Percentiles rank a stretch among this genome's conserved stretches.
phyloP scores from a whole-genome alignment of 495 filamentous ascomycete genomes.

The Podospora pseudoanserina region DNA sequence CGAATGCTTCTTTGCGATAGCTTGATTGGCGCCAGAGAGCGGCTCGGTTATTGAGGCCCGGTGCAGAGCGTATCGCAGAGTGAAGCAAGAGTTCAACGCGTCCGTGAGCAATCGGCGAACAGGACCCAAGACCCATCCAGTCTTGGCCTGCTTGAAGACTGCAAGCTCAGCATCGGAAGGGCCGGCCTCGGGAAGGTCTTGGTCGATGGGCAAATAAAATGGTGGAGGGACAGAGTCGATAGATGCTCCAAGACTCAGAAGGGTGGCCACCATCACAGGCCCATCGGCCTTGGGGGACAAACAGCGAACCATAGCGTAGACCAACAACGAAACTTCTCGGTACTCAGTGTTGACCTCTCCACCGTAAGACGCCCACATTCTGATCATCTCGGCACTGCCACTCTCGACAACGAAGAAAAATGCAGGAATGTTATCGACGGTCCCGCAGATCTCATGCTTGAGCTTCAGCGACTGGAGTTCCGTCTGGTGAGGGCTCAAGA shows the following conservation, averaged over 20 bases:
- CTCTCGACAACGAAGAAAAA: background rate
- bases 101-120: background rate
- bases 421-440: background rate
- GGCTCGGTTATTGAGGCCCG: background rate
- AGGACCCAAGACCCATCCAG: background rate
- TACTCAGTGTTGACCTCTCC: background rate
- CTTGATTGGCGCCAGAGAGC: conserved; percentile 1
- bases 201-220: background rate
- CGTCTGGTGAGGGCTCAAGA: background rate
- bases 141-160: background rate
- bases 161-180: background rate
- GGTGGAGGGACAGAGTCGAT: background rate
- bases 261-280: background rate
- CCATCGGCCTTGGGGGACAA: background rate
- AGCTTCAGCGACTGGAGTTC: background rate
- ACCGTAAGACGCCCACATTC: background rate
- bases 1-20: background rate
- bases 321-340: background rate
- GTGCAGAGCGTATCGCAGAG: background rate
- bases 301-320: background rate
- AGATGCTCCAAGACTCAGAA: background rate
- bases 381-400: background rate
- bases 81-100: background rate
- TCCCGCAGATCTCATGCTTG: background rate
- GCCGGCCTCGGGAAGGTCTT: background rate